Evolutionary conservation across 2,329 filamentous ascomycete species (phyloP), one percentile per base, ranked within the genome.

Genomic region (Paecilomyces variotii): DNA sequence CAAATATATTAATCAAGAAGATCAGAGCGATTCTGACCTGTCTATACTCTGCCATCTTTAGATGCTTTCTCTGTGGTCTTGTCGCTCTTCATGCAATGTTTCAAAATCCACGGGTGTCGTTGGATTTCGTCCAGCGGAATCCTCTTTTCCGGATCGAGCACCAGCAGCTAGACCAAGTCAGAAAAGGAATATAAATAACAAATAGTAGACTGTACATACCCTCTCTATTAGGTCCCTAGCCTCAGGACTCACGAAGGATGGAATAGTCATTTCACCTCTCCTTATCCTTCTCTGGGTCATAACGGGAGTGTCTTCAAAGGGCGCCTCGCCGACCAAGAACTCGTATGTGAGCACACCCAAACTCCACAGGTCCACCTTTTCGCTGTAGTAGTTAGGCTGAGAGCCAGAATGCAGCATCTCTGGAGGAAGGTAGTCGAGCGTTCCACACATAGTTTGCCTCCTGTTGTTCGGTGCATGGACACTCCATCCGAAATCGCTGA

Each of bases 401-500:
- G 83, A 83, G 52, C 90, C 88, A 3, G 87, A 84, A 74, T 88
- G 90, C 74, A 97, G 84, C 94, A 99, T 99, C 85, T 99, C 94
- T 3, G 94, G 94, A 2, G 94, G 94, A 14, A 99, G 84, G 74
- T 99, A 99, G 77, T 99, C 94, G 50, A 97, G 84, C 19, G 94
- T 99, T 63, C 94, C 94, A 74, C 94, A 99, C 85, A 97, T 92
- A 58, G 94, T 99, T 70, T 92, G 88, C 62, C 94, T 84, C 66
- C 94, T 82, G 78, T 93, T 95, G 76, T 96, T 97, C 28, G 94
- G 94, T 4, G 94, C 94, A 75, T 99, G 94, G 3, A 97, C 94
- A 72, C 90, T 95, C 94, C 94, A 99, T 55, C 94, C 93, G 70
- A 97, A 99, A 75, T 99, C 94, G 3, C 91, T 95, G 70, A 99